Percentiles rank a stretch among this genome's conserved stretches.
These are phyloP conservation scores for Scheffersomyces parashehatae DNA, from an alignment of 1,139 yeast species.

Conservation along the genomic window DNA sequence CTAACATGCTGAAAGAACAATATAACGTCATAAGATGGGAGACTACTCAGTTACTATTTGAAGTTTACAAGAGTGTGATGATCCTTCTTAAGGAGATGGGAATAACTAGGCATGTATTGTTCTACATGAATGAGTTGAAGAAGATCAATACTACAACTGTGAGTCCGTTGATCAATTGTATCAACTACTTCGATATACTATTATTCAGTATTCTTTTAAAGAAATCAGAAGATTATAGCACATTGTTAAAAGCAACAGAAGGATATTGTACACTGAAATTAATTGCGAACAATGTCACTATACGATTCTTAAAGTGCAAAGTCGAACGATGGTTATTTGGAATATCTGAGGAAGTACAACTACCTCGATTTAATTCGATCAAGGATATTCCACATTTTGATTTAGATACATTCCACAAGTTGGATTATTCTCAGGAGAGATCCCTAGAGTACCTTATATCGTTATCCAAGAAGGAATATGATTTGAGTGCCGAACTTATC, in stretches of 20 bases:
- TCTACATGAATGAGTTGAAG: constrained; percentile 48
- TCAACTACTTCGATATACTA: constrained; percentile 21
- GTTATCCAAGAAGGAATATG: neutral
- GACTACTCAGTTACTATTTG: constrained; percentile 31
- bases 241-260: no score
- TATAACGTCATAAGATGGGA: constrained; percentile 35
- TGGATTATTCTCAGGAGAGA: neutral
- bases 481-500: no score
- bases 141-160: constrained; percentile 31
- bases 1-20: constrained; percentile 21
- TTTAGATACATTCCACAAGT: neutral
- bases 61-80: constrained; percentile 36
- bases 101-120: constrained; percentile 52
- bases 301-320: no score
- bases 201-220: constrained; percentile 15
- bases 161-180: constrained; percentile 29
- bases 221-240: constrained; percentile 6
- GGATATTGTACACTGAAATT: no score
- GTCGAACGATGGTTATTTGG: no score
- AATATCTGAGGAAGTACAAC: no score
- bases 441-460: neutral
- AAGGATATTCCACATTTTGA: neutral
- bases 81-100: constrained; percentile 47
- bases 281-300: no score
- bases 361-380: no score